Conservation (phyloP, 2,329 filamentous ascomycete species). For the Myriosclerotinia curreyana region DNA sequence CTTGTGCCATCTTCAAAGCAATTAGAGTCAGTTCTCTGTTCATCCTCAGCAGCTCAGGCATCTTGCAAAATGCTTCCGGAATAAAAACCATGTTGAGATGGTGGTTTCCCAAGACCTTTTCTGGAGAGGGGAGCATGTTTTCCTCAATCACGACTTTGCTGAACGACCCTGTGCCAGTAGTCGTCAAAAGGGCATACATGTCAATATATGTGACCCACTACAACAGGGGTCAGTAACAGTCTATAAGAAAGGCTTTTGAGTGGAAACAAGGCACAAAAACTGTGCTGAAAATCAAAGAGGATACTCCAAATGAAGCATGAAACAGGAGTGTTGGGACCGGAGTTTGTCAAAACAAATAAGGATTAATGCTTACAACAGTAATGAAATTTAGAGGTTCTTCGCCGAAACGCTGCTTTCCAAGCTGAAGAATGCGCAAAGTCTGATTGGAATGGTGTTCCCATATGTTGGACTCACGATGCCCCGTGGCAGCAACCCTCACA, state of each 20-base stretch:
- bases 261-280: background rate
- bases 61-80: background rate
- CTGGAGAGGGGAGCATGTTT: constrained; percentile 46
- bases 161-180: constrained; percentile 50
- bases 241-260: background rate
- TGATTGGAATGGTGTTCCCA: constrained; percentile 55
- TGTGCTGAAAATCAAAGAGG: background rate
- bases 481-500: constrained; percentile 45
- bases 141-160: constrained; percentile 46
- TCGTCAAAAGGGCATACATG: constrained; percentile 53
- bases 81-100: background rate
- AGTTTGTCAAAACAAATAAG: background rate
- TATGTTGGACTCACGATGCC: constrained; percentile 46
- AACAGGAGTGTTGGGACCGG: background rate
- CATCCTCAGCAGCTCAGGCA: constrained; percentile 18
- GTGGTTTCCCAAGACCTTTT: background rate
- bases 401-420: constrained; percentile 46
- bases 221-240: background rate
- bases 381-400: constrained; percentile 50
- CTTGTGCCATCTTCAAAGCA: constrained; percentile 28
- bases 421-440: constrained; percentile 48
- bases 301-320: background rate
- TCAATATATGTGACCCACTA: constrained; percentile 52
- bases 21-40: constrained; percentile 33
- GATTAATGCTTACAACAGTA: constrained; percentile 41